Percentiles rank a stretch among this genome's conserved stretches.
These are phyloP conservation scores for Ophiocordyceps camponoti-floridani DNA, from an alignment of 2,329 filamentous ascomycete genomes.

Conservation along the genomic window DNA sequence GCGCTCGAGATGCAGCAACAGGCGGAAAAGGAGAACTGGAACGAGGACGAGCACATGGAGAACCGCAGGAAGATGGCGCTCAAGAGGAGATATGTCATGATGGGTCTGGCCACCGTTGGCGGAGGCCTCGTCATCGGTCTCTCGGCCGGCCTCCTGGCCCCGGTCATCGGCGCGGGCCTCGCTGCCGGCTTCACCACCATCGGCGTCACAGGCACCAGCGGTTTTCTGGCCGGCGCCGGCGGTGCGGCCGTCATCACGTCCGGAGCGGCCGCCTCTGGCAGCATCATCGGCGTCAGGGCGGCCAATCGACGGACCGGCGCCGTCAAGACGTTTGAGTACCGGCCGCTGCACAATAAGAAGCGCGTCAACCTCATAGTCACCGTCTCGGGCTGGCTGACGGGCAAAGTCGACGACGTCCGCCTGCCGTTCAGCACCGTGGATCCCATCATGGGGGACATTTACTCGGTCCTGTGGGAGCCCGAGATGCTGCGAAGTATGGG, in stretches of 20 bases:
- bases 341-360: slow-evolving; percentile 95
- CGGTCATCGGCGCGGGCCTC: slow-evolving; percentile 83
- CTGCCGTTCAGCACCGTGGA: slow-evolving; percentile 92
- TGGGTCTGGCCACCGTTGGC: slow-evolving; percentile 92
- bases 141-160: slow-evolving; percentile 79
- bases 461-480: slow-evolving; percentile 93
- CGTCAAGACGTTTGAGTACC: slow-evolving; percentile 92
- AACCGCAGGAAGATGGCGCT: slow-evolving; percentile 62
- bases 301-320: slow-evolving; percentile 77
- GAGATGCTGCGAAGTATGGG: slow-evolving; percentile 97
- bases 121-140: slow-evolving; percentile 90
- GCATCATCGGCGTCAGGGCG: slow-evolving; percentile 70
- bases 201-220: slow-evolving; percentile 72
- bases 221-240: slow-evolving; percentile 79
- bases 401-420: slow-evolving; percentile 90
- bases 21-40: slow-evolving; percentile 91
- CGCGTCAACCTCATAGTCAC: slow-evolving; percentile 90
- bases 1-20: slow-evolving; percentile 95
- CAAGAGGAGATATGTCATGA: slow-evolving; percentile 76
- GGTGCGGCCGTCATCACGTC: slow-evolving; percentile 91
- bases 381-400: slow-evolving; percentile 94
- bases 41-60: slow-evolving; percentile 89
- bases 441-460: slow-evolving; percentile 94
- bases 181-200: slow-evolving; percentile 93
- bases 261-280: slow-evolving; percentile 67